Conservation (phyloP, 108 stramenopile species). For the Nitzschia palea region DNA sequence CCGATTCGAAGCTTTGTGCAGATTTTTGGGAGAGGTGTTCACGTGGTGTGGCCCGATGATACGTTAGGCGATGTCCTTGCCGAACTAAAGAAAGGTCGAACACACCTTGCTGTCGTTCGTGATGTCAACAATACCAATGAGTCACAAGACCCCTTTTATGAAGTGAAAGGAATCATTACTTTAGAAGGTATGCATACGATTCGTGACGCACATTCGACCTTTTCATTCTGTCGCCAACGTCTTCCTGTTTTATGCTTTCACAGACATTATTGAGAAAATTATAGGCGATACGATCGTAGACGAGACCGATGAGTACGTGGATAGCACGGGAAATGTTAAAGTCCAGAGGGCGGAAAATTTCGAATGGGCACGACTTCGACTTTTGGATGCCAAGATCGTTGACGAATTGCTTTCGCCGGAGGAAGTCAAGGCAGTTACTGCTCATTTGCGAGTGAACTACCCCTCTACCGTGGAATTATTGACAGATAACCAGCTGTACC, state of each 20-base stretch:
- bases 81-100: conserved; percentile 82
- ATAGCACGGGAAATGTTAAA: conserved; percentile 57
- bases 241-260: not conserved
- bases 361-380: conserved; percentile 75
- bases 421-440: conserved; percentile 81
- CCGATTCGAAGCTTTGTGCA: conserved; percentile 87
- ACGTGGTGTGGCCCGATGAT: conserved; percentile 87
- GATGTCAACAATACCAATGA: conserved; percentile 87
- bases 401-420: conserved; percentile 67
- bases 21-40: conserved; percentile 90
- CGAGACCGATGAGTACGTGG: conserved; percentile 92
- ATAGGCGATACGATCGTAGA: conserved; percentile 98
- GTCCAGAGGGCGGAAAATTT: conserved; percentile 51
- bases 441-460: conserved; percentile 79
- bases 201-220: no score
- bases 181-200: conserved; percentile 95
- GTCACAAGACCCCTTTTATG: conserved; percentile 85
- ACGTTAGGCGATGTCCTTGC: conserved; percentile 89
- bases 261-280: conserved; percentile 90
- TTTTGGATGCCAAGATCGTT: conserved; percentile 83
- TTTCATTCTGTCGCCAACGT: not conserved
- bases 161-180: conserved; percentile 96
- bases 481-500: conserved; percentile 64
- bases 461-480: conserved; percentile 54
- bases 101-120: conserved; percentile 90